Conservation (phyloP, 2,329 filamentous ascomycete species). For the Didymella sp. region DNA sequence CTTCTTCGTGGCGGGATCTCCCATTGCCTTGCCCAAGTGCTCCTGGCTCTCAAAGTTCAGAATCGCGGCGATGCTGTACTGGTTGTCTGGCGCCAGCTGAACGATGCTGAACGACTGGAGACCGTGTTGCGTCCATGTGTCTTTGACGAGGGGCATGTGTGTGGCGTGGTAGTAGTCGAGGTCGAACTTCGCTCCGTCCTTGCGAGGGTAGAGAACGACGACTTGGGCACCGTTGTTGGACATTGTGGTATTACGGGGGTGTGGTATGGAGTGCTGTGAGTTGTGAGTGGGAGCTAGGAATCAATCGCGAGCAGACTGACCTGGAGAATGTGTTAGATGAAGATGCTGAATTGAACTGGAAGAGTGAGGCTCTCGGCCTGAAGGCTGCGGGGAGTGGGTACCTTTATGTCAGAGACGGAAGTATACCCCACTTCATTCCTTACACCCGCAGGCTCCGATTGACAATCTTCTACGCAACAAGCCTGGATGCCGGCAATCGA, state of each 20-base stretch:
- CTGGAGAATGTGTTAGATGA: not conserved
- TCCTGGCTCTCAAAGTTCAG: slow-evolving; percentile 40
- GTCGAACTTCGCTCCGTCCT: slow-evolving; percentile 54
- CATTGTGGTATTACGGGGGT: slow-evolving; percentile 22
- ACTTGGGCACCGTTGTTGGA: slow-evolving; percentile 22
- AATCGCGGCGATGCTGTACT: slow-evolving; percentile 28
- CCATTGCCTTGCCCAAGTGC: slow-evolving; percentile 29
- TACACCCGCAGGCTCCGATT: slow-evolving; percentile 15
- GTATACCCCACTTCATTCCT: slow-evolving; percentile 27
- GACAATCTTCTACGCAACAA: not conserved
- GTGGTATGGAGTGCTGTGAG: not conserved
- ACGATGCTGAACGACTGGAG: slow-evolving; percentile 42
- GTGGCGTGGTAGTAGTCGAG: slow-evolving; percentile 57
- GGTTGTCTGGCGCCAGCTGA: slow-evolving; percentile 29
- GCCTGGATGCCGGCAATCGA: not conserved
- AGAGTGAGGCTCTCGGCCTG: not conserved
- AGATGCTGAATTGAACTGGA: not conserved
- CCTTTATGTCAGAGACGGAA: slow-evolving; percentile 18
- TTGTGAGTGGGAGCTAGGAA: not conserved
- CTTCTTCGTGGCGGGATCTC: slow-evolving; percentile 35
- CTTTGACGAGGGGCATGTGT: slow-evolving; percentile 57
- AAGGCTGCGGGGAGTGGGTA: slow-evolving; percentile 6
- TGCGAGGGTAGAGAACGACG: slow-evolving; percentile 53
- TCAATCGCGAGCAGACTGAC: not conserved
- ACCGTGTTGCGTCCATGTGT: slow-evolving; percentile 51